phyloP scores from a whole-genome alignment of 371 early-diverging fungal species.

The Saksenaea oblongispora region DNA sequence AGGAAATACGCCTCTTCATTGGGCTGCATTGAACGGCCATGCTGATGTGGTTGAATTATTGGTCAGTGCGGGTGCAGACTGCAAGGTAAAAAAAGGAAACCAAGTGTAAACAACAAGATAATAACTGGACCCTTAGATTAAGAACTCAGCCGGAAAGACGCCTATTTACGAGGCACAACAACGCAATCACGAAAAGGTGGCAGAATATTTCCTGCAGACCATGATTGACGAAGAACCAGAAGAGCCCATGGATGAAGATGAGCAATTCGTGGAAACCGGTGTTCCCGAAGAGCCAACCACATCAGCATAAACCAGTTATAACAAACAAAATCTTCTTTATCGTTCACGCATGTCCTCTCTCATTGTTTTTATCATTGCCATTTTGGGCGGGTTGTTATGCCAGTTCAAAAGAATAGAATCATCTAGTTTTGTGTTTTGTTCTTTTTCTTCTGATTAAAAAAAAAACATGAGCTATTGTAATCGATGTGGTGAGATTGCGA shows the following conservation, averaged over 20 bases:
- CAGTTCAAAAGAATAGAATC: conserved; percentile 4
- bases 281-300: conserved; percentile 11
- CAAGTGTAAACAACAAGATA: background rate
- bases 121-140: conserved; percentile 47
- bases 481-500: conserved; percentile 60
- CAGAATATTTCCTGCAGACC: conserved; percentile 62
- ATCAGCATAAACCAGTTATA: background rate
- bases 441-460: conserved; percentile 7
- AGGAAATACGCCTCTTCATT: conserved; percentile 85
- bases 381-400: conserved; percentile 7
- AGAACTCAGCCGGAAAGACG: conserved; percentile 59
- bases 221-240: conserved; percentile 58
- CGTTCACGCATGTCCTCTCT: background rate
- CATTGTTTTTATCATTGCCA: conserved; percentile 6
- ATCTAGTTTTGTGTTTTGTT: conserved; percentile 8
- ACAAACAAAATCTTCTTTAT: background rate
- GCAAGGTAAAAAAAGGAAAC: conserved; percentile 51
- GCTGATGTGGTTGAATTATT: conserved; percentile 63
- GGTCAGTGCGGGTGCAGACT: conserved; percentile 60
- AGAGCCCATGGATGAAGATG: conserved; percentile 51
- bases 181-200: conserved; percentile 63
- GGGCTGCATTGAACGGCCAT: conserved; percentile 88
- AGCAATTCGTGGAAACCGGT: conserved; percentile 47
- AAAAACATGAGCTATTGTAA: conserved; percentile 59
- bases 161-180: conserved; percentile 72